phyloP scores from a whole-genome alignment of 495 filamentous ascomycete genomes.

The Podospora appendiculata region DNA sequence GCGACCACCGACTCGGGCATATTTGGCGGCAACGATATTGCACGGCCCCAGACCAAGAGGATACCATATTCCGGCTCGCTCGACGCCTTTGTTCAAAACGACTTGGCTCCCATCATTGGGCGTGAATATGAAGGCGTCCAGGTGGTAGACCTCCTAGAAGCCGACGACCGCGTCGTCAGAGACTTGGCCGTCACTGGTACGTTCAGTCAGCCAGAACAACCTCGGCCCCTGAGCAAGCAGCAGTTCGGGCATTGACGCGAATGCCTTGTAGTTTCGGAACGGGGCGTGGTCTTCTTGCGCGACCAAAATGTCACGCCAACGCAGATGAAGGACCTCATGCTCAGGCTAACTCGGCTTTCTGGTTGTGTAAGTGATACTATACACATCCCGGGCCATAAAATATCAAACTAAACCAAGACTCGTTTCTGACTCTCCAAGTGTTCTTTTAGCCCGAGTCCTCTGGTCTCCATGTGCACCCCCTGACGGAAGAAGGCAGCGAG shows the following conservation, averaged over 20 bases:
- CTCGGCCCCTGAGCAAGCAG: background rate
- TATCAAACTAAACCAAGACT: background rate
- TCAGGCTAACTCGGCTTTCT: conserved; percentile 38
- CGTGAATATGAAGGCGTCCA: conserved; percentile 63
- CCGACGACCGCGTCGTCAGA: conserved; percentile 4
- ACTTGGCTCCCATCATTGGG: conserved; percentile 63
- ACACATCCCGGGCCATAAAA: background rate
- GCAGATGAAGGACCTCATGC: conserved; percentile 18
- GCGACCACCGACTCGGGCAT: conserved; percentile 2
- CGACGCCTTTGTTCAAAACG: conserved; percentile 33
- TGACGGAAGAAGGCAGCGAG: conserved; percentile 17
- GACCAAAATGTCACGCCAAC: conserved; percentile 49
- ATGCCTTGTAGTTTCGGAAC: conserved; percentile 55
- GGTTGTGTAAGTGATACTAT: conserved; percentile 52
- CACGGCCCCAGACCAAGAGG: conserved; percentile 2
- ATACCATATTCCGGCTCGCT: conserved; percentile 10
- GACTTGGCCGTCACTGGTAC: conserved; percentile 13
- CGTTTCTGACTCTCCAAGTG: background rate
- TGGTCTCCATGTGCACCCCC: conserved; percentile 14
- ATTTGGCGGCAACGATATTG: conserved; percentile 12
- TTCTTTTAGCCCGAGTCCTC: conserved; percentile 8
- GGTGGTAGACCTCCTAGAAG: conserved; percentile 46
- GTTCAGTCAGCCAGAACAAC: background rate
- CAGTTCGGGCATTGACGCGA: conserved; percentile 9
- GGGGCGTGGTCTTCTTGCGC: conserved; percentile 70